Conservation (phyloP, 805 yeast species). For the Saccharomycopsis babjevae region DNA sequence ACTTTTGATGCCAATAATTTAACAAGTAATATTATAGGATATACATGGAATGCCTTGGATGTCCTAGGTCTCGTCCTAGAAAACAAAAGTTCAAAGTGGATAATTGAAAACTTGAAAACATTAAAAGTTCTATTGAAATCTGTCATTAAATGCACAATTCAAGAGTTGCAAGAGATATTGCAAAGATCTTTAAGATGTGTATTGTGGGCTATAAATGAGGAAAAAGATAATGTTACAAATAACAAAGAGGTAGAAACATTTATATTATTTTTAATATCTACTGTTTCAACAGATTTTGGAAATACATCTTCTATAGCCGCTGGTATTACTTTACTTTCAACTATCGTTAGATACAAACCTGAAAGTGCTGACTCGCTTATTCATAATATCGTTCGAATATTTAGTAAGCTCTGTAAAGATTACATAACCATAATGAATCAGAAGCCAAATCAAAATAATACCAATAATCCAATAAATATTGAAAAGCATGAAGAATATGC, state of each 20-base stretch:
- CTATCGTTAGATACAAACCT: constrained; percentile 67
- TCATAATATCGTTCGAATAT: constrained; percentile 72
- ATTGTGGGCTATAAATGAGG: constrained; percentile 51
- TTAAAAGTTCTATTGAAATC: constrained; percentile 70
- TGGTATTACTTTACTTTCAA: constrained; percentile 75
- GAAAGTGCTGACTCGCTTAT: constrained; percentile 63
- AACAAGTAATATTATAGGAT: constrained; percentile 52
- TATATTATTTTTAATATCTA: constrained; percentile 47
- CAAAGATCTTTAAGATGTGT: constrained; percentile 67
- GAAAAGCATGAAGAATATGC: constrained; percentile 55
- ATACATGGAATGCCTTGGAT: constrained; percentile 83
- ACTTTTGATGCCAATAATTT: constrained; percentile 50
- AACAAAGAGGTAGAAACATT: constrained; percentile 58
- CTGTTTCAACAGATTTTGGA: constrained; percentile 67
- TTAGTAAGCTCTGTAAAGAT: constrained; percentile 83
- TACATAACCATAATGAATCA: constrained; percentile 59
- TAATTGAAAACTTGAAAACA: constrained; percentile 55
- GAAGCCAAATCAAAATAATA: constrained; percentile 32
- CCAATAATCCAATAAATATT: constrained; percentile 29
- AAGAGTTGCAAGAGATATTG: constrained; percentile 76
- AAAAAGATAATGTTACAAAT: constrained; percentile 38
- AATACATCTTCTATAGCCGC: constrained; percentile 66
- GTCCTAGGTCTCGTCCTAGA: constrained; percentile 76
- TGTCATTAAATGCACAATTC: constrained; percentile 71
- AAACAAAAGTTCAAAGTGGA: constrained; percentile 72